Evolutionary conservation across 2,329 filamentous ascomycete genomes (phyloP).

Genomic region (Acrocalymma vagum): DNA sequence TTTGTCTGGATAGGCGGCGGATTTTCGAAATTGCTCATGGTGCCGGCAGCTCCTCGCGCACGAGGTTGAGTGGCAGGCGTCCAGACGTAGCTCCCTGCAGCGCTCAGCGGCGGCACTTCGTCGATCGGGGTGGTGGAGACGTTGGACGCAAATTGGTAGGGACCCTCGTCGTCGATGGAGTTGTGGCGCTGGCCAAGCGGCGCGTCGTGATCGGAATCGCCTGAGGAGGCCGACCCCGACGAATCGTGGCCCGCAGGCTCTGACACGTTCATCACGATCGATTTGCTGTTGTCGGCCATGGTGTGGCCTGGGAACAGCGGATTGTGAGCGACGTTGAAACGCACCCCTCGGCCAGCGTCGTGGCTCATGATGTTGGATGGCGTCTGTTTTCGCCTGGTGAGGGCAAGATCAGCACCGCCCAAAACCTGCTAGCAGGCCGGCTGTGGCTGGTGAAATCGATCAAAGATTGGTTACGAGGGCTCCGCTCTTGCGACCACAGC

Average conservation of each 20-base stretch:
- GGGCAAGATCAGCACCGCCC: conserved; percentile 15
- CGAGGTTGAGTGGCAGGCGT: conserved; percentile 29
- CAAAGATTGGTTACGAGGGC: not conserved
- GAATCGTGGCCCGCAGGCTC: conserved; percentile 52
- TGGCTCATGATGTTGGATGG: conserved; percentile 27
- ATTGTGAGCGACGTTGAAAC: conserved; percentile 33
- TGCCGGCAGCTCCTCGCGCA: conserved; percentile 29
- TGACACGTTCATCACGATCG: conserved; percentile 40
- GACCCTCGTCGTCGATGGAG: conserved; percentile 48
- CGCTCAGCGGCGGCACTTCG: conserved; percentile 42
- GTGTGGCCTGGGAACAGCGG: conserved; percentile 20
- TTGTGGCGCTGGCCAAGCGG: conserved; percentile 59
- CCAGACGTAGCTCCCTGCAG: conserved; percentile 33
- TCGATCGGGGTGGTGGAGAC: conserved; percentile 41
- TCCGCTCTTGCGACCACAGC: not conserved
- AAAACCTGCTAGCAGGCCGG: too few species aligned
- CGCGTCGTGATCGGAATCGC: conserved; percentile 55
- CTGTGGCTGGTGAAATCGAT: conserved; percentile 1
- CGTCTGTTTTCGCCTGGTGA: conserved; percentile 6
- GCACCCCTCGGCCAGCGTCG: conserved; percentile 31
- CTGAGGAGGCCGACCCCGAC: conserved; percentile 59
- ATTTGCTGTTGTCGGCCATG: conserved; percentile 37
- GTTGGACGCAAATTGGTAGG: conserved; percentile 50
- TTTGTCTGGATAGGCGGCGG: conserved; percentile 38
- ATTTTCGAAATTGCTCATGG: conserved; percentile 34